phyloP scores from a whole-genome alignment of 192 early-diverging fungal species.

The Rhizoclosmatium globosum region DNA sequence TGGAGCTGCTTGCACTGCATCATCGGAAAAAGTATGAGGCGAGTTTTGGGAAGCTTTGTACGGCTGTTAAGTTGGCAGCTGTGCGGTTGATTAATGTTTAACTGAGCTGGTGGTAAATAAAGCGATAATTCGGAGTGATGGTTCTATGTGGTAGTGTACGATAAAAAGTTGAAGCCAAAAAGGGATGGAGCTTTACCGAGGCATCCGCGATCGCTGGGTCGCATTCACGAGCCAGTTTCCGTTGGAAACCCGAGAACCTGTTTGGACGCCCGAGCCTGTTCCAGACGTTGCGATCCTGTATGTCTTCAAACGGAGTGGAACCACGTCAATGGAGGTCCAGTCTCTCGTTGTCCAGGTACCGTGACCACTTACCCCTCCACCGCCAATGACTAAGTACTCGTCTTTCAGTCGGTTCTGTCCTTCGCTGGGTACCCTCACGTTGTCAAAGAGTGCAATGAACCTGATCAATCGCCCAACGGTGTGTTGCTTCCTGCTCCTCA shows the following conservation, averaged over 20 bases:
- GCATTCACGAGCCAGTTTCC: conserved; percentile 25
- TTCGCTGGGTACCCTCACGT: conserved; percentile 57
- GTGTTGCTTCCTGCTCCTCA: not conserved
- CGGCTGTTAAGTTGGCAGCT: conserved; percentile 25
- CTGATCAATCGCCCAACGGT: conserved; percentile 65
- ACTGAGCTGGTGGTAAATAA: too few species aligned
- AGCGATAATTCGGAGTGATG: too few species aligned
- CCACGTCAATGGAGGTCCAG: conserved; percentile 17
- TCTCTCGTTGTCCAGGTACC: conserved; percentile 20
- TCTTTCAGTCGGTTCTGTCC: conserved; percentile 55
- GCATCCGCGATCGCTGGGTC: not conserved
- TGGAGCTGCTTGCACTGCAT: not conserved
- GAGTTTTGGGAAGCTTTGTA: conserved; percentile 9
- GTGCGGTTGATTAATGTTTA: not conserved
- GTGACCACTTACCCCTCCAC: not conserved
- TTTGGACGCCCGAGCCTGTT: conserved; percentile 19
- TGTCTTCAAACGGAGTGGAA: conserved; percentile 16
- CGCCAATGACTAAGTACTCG: not conserved
- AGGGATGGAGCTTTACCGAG: not conserved
- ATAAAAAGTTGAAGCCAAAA: not conserved
- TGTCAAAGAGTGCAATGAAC: conserved; percentile 56
- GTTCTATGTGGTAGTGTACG: not conserved
- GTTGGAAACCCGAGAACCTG: not conserved
- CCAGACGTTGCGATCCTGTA: conserved; percentile 2
- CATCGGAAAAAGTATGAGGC: conserved; percentile 14